Base-by-base conservation (phyloP, 257 asterid species). In the Lithospermum erythrorhizon region DNA sequence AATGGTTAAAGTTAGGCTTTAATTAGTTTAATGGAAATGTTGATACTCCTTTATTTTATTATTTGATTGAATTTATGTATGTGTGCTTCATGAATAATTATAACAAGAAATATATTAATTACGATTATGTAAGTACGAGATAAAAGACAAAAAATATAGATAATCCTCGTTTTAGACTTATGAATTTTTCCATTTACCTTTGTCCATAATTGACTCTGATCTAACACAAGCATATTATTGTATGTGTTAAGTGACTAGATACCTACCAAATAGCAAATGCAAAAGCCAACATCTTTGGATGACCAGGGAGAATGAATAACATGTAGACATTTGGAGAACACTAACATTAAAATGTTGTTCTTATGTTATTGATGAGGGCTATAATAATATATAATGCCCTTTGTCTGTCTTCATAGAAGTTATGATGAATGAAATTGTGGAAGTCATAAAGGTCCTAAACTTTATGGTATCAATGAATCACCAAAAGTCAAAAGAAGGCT, bases 381-480 rank as follows among this genome's bases (percentile, higher is more conserved):
- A n/a, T n/a, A n/a, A n/a, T n/a, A n/a, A n/a, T n/a, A n/a, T n/a
- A n/a, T n/a, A n/a, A n/a, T n/a, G n/a, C n/a, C n/a, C n/a, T n/a
- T 41, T 41, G 49, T 11, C 49, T 41, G 49, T 41, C 49, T 41
- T 53, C 57, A 20, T 53, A 18, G 57, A n/a, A 22, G 20, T 20
- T 20, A 53, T 53, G 57, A 53, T 53, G 25, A 53, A n/a, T 53
- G 21, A 17, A 13, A 2, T 53, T 9, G 57, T 53, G 57, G 23
- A 53, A 53, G 13, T 53, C 57, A 53, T 53, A 53, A 53, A 53
- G 57, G 25, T 53, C 57, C 57, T 6, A 18, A 53, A 53, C 57
- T 53, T 53, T 19, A 22, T n/a, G 57, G 57, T 53, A 20, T 53
- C 7, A 1, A 20, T 53, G 15, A 53, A 53, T 53, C 4, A n/a